Conservation (phyloP, 2,329 filamentous ascomycete species). For the Aspergillus transmontanensis region DNA sequence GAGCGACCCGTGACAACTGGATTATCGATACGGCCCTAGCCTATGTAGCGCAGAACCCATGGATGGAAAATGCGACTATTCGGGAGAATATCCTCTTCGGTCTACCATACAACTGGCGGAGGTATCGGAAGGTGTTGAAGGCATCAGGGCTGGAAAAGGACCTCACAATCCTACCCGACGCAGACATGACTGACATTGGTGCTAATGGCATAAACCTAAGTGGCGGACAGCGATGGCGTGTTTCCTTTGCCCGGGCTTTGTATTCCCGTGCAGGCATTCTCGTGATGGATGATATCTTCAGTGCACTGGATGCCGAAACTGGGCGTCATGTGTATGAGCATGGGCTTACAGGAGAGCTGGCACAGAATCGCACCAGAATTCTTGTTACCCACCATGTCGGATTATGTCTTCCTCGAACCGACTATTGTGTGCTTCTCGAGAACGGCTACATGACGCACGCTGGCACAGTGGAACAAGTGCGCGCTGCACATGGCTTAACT, state of each 20-base stretch:
- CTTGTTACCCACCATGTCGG: slow-evolving; percentile 80
- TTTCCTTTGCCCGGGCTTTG: slow-evolving; percentile 76
- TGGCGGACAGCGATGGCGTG: slow-evolving; percentile 80
- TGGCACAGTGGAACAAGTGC: slow-evolving; percentile 65
- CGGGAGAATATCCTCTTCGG: slow-evolving; percentile 79
- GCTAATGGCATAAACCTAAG: slow-evolving; percentile 83
- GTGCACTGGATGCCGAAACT: slow-evolving; percentile 77
- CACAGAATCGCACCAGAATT: slow-evolving; percentile 70
- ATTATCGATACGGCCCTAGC: slow-evolving; percentile 70
- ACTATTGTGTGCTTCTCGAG: slow-evolving; percentile 73
- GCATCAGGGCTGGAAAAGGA: slow-evolving; percentile 77
- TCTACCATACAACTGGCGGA: slow-evolving; percentile 66
- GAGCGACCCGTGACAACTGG: slow-evolving; percentile 67
- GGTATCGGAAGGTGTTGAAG: slow-evolving; percentile 70
- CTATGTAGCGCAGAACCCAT: slow-evolving; percentile 77
- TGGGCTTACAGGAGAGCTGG: slow-evolving; percentile 71
- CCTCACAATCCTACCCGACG: slow-evolving; percentile 73
- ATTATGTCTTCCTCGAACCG: slow-evolving; percentile 69
- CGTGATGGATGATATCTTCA: slow-evolving; percentile 82
- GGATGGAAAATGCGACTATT: slow-evolving; percentile 82
- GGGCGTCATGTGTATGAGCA: slow-evolving; percentile 78
- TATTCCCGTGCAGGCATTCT: slow-evolving; percentile 78
- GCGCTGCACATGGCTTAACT: slow-evolving; percentile 42
- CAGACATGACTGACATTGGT: slow-evolving; percentile 78
- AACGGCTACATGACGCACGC: slow-evolving; percentile 67